Evolutionary conservation across 352 stramenopile genomes (phyloP), one percentile per base, ranked within the genome.

Genomic region (Phytophthora melonis): DNA sequence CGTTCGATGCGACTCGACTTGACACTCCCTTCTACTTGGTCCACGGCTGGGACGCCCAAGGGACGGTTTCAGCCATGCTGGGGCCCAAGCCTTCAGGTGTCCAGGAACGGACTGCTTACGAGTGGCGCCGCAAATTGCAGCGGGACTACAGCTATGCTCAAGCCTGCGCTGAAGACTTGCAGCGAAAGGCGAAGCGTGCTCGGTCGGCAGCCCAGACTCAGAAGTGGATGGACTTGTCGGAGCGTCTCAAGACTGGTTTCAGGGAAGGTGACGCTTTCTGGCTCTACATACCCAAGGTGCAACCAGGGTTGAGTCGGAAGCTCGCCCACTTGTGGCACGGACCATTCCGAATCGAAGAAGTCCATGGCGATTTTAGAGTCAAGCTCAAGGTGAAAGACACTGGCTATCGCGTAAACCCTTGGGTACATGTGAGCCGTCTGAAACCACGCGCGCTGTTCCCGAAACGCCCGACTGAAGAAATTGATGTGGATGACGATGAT

Each of bases 1-100:
- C n/a, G n/a, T n/a, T n/a, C n/a, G n/a, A n/a, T n/a, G n/a, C n/a
- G n/a, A n/a, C n/a, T n/a, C 41, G 52, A 3, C 16, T 65, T 3
- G 64, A 71, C 9, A 71, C 64, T 10, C 55, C 64, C 1, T 61
- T 66, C 21, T 71, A 64, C 11, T 9, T 70, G 2, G 34, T 69
- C 2, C 63, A 70, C 27, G 63, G 36, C 8, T 45, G 36, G 36
- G 36, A 45, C 36, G 63, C n/a, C 41, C 55, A 25, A 43, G 18
- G 55, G 6, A 58, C 23, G 8, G 2, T 59, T 13, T 59, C 58
- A 10, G 58, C 39, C 2, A 65, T 65, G 55, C 5, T 70, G 6
- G 55, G 64, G 27, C 64, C 43, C 18, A 65, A 63, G 55, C 64
- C 64, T 3, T 34, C 56, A 0, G 27, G 21, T 9, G 1, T 70